Percentiles rank a stretch among this genome's conserved stretches.
These are phyloP conservation scores for Aspergillus eucalypticola DNA, from an alignment of 2,329 filamentous ascomycete genomes.

Conservation along the genomic window DNA sequence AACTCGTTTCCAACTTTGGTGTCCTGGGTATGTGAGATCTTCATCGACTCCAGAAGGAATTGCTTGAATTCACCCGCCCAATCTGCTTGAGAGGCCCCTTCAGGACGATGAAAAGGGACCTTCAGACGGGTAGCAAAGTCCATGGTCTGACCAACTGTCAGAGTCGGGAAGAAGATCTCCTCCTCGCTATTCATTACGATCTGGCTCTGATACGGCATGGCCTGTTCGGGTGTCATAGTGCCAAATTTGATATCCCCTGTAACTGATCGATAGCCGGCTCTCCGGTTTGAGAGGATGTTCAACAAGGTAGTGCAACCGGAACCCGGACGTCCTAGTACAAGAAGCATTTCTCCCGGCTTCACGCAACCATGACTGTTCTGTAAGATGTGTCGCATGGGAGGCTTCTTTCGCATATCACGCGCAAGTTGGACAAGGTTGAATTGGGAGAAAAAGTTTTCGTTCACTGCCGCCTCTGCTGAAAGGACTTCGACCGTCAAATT, in stretches of 20 bases:
- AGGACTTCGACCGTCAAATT: constrained; percentile 63
- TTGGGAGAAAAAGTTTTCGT: constrained; percentile 63
- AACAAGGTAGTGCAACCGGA: constrained; percentile 70
- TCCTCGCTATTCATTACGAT: constrained; percentile 59
- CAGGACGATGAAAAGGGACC: constrained; percentile 66
- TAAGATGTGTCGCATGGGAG: constrained; percentile 63
- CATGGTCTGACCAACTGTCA: constrained; percentile 54
- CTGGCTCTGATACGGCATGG: constrained; percentile 54
- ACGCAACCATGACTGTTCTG: constrained; percentile 66
- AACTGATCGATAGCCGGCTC: constrained; percentile 59
- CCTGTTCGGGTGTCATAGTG: constrained; percentile 42
- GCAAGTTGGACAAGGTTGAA: constrained; percentile 55
- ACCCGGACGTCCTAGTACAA: constrained; percentile 68
- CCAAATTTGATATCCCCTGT: constrained; percentile 61
- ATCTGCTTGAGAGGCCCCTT: constrained; percentile 62
- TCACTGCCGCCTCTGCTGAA: constrained; percentile 60
- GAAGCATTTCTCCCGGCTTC: too few relatives aligned
- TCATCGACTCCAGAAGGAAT: constrained; percentile 57
- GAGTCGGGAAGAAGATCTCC: constrained; percentile 52
- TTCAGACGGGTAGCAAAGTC: constrained; percentile 66
- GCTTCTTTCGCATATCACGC: constrained; percentile 54
- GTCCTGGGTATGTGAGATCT: constrained; percentile 58
- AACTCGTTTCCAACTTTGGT: constrained; percentile 67
- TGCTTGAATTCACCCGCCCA: constrained; percentile 49
- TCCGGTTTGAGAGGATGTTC: constrained; percentile 66